Evolutionary conservation across 2,329 filamentous ascomycete species (phyloP), one percentile per base, ranked within the genome.

Genomic region (Aspergillus sergii): DNA sequence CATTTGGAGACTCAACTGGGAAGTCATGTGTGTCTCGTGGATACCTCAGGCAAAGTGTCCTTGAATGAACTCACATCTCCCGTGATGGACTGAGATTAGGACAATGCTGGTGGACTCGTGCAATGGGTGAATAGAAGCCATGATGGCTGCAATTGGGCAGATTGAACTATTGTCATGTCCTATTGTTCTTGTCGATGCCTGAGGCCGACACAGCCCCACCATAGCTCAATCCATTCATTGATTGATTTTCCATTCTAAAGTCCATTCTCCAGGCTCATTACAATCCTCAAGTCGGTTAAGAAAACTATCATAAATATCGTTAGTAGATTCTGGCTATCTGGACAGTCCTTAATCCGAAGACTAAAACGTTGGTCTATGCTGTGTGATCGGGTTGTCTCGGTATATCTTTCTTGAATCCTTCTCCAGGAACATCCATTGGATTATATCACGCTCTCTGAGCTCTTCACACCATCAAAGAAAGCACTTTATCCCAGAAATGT

Each of bases 141-240:
- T 41, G 6, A 41, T 3, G 36, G 16, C 6, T 19, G 19, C 21
- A 11, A 48, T 48, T 48, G 46, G 16, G 45, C 28, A 60, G 45
- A 48, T 65, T 71, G 68, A 64, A 67, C 64, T 62, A 28, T 61
- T 66, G 34, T 36, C 34, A 36, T 16, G 14, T 68, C 66, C 66
- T 71, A 72, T 69, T 69, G 69, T 69, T 62, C 56, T 59, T 14
- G 11, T 28, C 14, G 2, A 14, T 64, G 72, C 72, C 72, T 74
- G 57, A 74, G 72, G 72, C 72, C 50, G 26, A 34, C 16, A 58
- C 28, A 36, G 48, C 51, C 51, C 51, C 51, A 55, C 51, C 32
- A 55, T 36, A 39, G 51, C 50, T 34, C 26, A 46, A 23, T 46
- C 54, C 54, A 39, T 43, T 66, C 58, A 26, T 59, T 48, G 57